Base-by-base conservation (phyloP, 768 basidiomycete genomes). In the Rhodosporidiobolus odoratus region DNA sequence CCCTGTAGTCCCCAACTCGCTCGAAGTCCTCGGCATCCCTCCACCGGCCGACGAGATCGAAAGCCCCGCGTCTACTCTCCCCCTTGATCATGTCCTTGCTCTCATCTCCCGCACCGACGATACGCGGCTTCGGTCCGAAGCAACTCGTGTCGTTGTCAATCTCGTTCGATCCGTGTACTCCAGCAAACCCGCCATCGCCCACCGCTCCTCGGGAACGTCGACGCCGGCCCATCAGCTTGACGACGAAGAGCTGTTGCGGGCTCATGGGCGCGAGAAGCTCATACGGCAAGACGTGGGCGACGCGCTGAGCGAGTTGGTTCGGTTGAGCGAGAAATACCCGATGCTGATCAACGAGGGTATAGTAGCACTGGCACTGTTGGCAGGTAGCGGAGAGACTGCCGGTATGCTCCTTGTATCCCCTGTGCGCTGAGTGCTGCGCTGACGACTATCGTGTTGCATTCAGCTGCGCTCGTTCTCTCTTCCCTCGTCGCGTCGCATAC, bases 301-400 rank as follows among this genome's bases (percentile, higher is more conserved):
- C 6, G 84, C 86, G 35, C 82, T 98, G 40, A 84, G 86, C 1
- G 86, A 84, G 65, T 85, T 96, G 66, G 82, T 94, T 25, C 85
- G 85, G 34, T 84, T 88, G 71, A 91, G 90, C 77, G 85, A 84
- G 71, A 88, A 87, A 77, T 92, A 91, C 77, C 88, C 90, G 2
- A 82, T 92, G 48, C 83, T 98, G 40, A 85, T 96, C 63, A 95
- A 92, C 75, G 95, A 98, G 79, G 90, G 88, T 3, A 83, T 94
- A 30, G 85, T 96, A 52, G 90, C 90, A 7, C 80, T 95, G 69
- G 90, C 88, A 50, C 78, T 97, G 59, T 79, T 97, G 67, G 86
- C 69, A 0, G 65, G 86, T 63, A 86, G 87, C 17, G 84, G 86
- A 48, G 82, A 82, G 35, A 79, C 82, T 57, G 90, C 88, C 69